Evolutionary conservation across 1,284 basidiomycete genomes (phyloP).

Genomic region (Filobasidium uniguttulatum): DNA sequence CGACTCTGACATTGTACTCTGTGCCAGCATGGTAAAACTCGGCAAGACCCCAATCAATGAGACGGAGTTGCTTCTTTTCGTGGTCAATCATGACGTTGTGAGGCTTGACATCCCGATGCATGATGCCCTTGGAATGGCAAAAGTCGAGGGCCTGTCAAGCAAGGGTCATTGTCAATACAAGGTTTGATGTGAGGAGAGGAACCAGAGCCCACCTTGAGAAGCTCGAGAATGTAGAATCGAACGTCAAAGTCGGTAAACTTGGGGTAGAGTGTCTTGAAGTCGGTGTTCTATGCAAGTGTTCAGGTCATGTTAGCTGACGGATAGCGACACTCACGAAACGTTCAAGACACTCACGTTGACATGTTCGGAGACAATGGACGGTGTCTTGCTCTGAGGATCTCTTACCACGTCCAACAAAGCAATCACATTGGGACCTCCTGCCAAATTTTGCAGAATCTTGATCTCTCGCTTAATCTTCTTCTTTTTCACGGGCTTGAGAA

Average conservation of each 20-base stretch:
- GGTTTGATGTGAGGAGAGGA: conserved; percentile 5
- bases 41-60: conserved; percentile 98
- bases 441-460: conserved; percentile 93
- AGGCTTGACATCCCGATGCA: conserved; percentile 98
- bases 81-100: conserved; percentile 99
- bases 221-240: conserved; percentile 90
- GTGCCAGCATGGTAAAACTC: conserved; percentile 98
- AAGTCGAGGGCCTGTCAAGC: conserved; percentile 74
- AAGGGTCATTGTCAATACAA: conserved; percentile 11
- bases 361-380: conserved; percentile 95
- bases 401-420: conserved; percentile 84
- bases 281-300: conserved; percentile 51
- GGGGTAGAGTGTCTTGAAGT: conserved; percentile 94
- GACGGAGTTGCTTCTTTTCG: conserved; percentile 70
- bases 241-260: conserved; percentile 91
- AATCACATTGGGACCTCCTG: conserved; percentile 83
- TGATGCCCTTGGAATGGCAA: conserved; percentile 96
- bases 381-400: conserved; percentile 80
- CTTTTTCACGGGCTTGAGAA: conserved; percentile 98
- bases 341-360: conserved; percentile 47
- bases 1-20: conserved; percentile 96
- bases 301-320: too few species aligned
- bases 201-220: conserved; percentile 58
- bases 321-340: too few species aligned
- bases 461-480: conserved; percentile 99